These are phyloP conservation scores for Aspergillus sparsus DNA, from an alignment of 495 filamentous ascomycete species.

Conservation along the genomic window DNA sequence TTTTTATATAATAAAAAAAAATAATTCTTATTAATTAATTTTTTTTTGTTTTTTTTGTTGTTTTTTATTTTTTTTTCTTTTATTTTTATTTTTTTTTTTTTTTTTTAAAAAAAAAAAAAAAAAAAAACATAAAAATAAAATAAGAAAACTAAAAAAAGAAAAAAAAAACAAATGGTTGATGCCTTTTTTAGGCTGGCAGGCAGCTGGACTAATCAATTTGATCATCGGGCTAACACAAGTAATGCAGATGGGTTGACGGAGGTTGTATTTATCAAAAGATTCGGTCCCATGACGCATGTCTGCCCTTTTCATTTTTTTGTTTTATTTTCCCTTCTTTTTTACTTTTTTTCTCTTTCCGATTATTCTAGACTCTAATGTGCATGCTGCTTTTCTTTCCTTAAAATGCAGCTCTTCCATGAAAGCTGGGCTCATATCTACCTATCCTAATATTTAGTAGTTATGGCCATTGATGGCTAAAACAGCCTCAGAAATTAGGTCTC, in stretches of 20 bases:
- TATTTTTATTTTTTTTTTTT: background rate
- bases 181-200: conserved; percentile 4
- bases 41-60: too few species aligned
- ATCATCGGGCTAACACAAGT: conserved; percentile 9
- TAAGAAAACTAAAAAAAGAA: conserved; percentile 3
- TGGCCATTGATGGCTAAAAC: too few species aligned
- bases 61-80: background rate
- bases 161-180: background rate
- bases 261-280: background rate
- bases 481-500: too few species aligned
- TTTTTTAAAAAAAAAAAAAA: background rate
- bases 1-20: too few species aligned
- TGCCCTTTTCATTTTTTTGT: background rate
- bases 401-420: background rate
- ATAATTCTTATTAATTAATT: too few species aligned
- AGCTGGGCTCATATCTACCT: background rate
- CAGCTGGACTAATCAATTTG: background rate
- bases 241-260: background rate
- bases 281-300: conserved; percentile 14
- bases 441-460: background rate
- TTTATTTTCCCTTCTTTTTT: too few species aligned
- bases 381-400: background rate
- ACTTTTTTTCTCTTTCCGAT: background rate
- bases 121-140: conserved; percentile 4
- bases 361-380: background rate